Conservation (phyloP, 2,329 filamentous ascomycete genomes). For the Fusarium humuli region DNA sequence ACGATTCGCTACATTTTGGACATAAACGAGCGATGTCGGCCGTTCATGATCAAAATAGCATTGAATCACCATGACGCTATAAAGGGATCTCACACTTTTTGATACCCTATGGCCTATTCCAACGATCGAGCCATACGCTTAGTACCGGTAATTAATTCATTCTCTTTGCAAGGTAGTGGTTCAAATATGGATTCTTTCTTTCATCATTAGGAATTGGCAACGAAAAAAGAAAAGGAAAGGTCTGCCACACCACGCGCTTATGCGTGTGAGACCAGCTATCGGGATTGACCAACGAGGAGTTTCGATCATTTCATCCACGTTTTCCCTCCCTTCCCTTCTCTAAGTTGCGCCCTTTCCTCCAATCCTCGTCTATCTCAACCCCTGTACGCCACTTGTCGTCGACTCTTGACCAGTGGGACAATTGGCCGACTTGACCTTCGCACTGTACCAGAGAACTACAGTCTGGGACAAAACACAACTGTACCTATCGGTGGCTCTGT, state of each 20-base stretch:
- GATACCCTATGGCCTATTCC: neutral
- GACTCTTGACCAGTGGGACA: conserved; percentile 28
- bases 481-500: conserved; percentile 3
- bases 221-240: conserved; percentile 15
- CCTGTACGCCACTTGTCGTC: conserved; percentile 39
- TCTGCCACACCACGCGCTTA: conserved; percentile 33
- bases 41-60: conserved; percentile 8
- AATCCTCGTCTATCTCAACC: conserved; percentile 30
- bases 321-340: conserved; percentile 43
- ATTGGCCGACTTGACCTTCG: conserved; percentile 9
- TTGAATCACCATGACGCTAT: conserved; percentile 44
- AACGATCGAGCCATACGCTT: conserved; percentile 18
- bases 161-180: neutral
- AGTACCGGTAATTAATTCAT: conserved; percentile 14
- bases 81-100: neutral
- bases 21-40: conserved; percentile 31
- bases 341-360: conserved; percentile 11
- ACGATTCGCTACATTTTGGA: conserved; percentile 32
- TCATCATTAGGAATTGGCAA: conserved; percentile 19
- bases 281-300: conserved; percentile 33
- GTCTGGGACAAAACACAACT: conserved; percentile 2
- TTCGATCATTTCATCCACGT: conserved; percentile 42
- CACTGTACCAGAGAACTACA: conserved; percentile 6
- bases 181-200: neutral
- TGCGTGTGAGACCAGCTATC: conserved; percentile 37